Evolutionary conservation across 2,329 filamentous ascomycete species (phyloP), one percentile per base, ranked within the genome.

Genomic region (Pestalotiopsis sp.): DNA sequence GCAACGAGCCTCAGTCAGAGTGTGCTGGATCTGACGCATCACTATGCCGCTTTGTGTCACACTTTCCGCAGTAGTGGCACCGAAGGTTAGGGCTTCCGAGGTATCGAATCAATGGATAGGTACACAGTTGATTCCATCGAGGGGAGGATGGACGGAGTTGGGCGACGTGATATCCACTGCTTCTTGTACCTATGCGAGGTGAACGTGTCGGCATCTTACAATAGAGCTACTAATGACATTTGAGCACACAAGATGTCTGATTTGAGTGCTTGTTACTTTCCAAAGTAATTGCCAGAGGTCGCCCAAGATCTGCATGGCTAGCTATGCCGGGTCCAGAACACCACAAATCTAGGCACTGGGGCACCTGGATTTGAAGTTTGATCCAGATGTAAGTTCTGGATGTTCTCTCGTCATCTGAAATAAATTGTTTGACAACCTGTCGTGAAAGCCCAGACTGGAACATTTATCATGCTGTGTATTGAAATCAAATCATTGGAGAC

Each of bases 61-160:
- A 94, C 94, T 0, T 99, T 99, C 82, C 89, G 94, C 75, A 98
- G 94, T 86, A 97, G 91, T 75, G 96, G 96, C 3, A 97, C 92
- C 30, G 94, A 97, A 75, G 92, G 91, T 74, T 95, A 86, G 44
- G 57, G 17, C 56, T 17, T 26, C 38, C 13, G 38, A 22, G 5
- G 48, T 24, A 22, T 48, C 17, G 17, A 20, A 22, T 24, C 26
- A 40, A 24, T 66, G 56, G 17, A 13, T 52, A 44, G 26, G 52
- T 6, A 57, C 17, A 26, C 14, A 38, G 11, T 66, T 62, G 6
- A 35, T 66, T 39, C 22, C 52, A 62, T 59, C 56, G 55, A 66
- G 24, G n/a, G 24, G 13, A 40, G 38, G 17, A 39, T 11, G 40
- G 60, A 26, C 22, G 60, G 60, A 63, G 60, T 63, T 39, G 35